Conservation (phyloP, 164 flowering plant genomes). For the Magnolia sinica region DNA sequence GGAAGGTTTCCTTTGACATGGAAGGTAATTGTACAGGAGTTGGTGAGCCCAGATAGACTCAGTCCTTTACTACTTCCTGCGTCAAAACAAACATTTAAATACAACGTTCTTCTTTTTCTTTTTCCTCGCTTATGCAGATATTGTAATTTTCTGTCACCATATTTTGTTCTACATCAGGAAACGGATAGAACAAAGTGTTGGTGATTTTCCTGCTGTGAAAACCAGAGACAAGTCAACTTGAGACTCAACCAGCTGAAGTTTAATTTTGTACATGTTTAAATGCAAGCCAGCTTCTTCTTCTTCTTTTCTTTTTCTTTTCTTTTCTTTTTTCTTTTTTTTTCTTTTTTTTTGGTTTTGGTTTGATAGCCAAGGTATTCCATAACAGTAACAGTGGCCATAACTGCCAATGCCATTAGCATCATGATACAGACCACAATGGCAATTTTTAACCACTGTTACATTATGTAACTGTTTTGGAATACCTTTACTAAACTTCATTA, state of each 20-base stretch:
- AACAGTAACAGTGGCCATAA: no score
- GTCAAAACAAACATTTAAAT: conserved; percentile 87
- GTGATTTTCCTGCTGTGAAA: not conserved
- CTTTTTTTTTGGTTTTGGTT: no score
- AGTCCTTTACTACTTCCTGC: conserved; percentile 77
- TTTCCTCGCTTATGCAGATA: conserved; percentile 19
- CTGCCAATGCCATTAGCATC: no score
- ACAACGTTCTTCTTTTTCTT: conserved; percentile 22
- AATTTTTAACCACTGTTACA: no score
- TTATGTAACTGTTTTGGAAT: no score
- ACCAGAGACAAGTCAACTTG: not conserved
- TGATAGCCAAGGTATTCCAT: no score
- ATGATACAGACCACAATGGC: no score
- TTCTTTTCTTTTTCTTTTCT: no score
- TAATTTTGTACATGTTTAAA: not conserved
- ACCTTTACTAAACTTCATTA: no score
- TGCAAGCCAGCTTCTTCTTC: no score
- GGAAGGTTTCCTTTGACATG: conserved; percentile 53
- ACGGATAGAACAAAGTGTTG: not conserved
- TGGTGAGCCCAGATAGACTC: conserved; percentile 56
- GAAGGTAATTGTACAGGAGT: conserved; percentile 36
- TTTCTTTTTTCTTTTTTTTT: no score
- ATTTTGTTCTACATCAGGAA: not conserved
- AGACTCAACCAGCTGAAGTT: not conserved
- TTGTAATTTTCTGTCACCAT: conserved; percentile 23